These are phyloP conservation scores for Toxoplasma gondii DNA, from an alignment of 169 alveolate species.

Conservation along the genomic window DNA sequence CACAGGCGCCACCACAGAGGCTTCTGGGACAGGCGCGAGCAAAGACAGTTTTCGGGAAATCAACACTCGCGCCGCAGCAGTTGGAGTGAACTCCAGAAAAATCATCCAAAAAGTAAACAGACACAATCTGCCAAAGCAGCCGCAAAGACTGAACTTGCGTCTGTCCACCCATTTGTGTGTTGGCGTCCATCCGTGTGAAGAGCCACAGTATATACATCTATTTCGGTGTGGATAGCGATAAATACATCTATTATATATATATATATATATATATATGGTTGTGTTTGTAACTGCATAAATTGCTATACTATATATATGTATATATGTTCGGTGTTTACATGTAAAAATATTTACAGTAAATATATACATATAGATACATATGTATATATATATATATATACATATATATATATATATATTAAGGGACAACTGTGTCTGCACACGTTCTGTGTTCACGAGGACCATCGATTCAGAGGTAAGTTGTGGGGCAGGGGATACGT, in stretches of 20 bases:
- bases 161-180: background rate
- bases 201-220: background rate
- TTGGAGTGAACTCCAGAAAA: constrained; percentile 77
- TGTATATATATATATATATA: background rate
- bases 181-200: background rate
- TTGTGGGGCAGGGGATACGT: no score
- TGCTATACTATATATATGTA: no score
- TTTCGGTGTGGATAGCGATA: background rate
- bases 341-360: no score
- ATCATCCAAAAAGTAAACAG: constrained; percentile 82
- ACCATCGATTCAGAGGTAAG: no score
- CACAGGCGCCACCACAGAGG: constrained; percentile 11
- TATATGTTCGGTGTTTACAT: no score
- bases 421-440: no score
- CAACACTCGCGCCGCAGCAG: constrained; percentile 74
- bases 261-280: no score
- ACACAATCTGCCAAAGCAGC: background rate
- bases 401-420: no score
- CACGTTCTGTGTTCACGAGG: no score
- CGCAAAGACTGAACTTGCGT: background rate
- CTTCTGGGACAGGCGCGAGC: constrained; percentile 3
- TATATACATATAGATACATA: background rate
- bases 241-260: background rate
- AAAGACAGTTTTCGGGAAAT: constrained; percentile 68
- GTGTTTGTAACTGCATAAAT: no score